Base-by-base conservation (phyloP, 1,284 basidiomycete genomes). In the Cystobasidium pallidum region DNA sequence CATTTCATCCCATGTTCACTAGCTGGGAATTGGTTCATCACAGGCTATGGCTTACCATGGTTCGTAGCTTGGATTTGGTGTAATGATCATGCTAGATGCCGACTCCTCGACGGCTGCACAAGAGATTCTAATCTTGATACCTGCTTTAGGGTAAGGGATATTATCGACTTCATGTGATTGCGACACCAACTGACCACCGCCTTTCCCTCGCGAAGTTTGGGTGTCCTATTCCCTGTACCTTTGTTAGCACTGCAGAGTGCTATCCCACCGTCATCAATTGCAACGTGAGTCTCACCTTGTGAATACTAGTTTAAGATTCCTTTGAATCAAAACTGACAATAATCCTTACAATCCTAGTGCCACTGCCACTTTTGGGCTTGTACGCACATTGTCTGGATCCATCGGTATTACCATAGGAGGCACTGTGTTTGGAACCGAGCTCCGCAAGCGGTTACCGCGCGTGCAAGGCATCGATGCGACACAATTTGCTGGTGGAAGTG, bases 201-300 rank as follows among this genome's bases (percentile, higher is more conserved):
- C 36, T 57, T 77, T 36, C 65, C 74, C 0, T 72, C 61, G 0
- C 3, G 71, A 28, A 76, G 77, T 4, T 63, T 74, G 26, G 78
- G 78, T 0, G 59, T 65, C 1, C 47, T 77, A 6, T 79, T 79
- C 52, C 78, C 78, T 34, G 65, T 68, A 2, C 77, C 77, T 0
- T 43, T 73, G 10, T 41, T 76, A 26, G 72, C 66, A 24, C 30
- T 91, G 15, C 90, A 91, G 81, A 89, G 89, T 0, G 88, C 89
- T 0, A 91, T 92, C 89, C 90, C 90, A 0, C 76, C 89, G 28
- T 88, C 87, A 76, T 89, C 91, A 76, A 90, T 91, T 89, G 89
- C 89, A 1, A 90, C 90, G 62, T 64, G 0, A 87, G 85, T 32
- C 61, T n/a, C n/a, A n/a, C n/a, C n/a, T n/a, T n/a, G n/a, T n/a